Base-by-base conservation (phyloP, 2,329 filamentous ascomycete species). In the Alternaria consortialis region DNA sequence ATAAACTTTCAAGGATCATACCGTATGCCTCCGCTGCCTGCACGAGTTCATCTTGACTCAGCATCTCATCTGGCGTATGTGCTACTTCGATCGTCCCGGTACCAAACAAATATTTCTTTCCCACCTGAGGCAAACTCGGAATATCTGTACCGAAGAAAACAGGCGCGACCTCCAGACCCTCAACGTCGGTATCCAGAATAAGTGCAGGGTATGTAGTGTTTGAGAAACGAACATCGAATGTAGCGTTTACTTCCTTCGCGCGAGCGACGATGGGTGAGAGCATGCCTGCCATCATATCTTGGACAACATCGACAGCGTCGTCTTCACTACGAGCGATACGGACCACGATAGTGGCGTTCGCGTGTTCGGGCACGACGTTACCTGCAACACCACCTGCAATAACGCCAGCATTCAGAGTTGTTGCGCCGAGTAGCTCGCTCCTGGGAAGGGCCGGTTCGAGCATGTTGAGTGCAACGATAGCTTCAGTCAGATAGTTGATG, bases 371-470 rank as follows among this genome's bases (percentile, higher is more conserved):
- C 40, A 98, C 91, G 9, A 98, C 93, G 69, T 97, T 97, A 0
- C 83, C 83, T 0, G 94, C 94, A 0, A 97, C 89, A 4, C 94
- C 94, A 9, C 92, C 94, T 1, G 87, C 81, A n/a, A 97, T 84
- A 8, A 81, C 76, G 1, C 94, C 94, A 15, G 97, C 84, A 65
- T 97, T 98, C 69, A 97, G 81, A 0, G 94, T 98, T 0, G 92
- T 94, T 25, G 68, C 62, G 4, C 69, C 70, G 5, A 70, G 64
- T 17, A 69, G 55, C 6, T 71, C 65, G 37, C 69, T 67, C 7
- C 53, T 54, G 0, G 91, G 93, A 2, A 73, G 58, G 5, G 68
- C 69, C 4, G 69, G 64, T 36, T 73, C 68, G 4, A 73, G 58
- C n/a, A 83, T 78, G 1, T 92, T 81, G 12, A 87, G 83, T 53